Base-by-base conservation (phyloP, 208 protist genomes). In the Leishmania arabica region DNA sequence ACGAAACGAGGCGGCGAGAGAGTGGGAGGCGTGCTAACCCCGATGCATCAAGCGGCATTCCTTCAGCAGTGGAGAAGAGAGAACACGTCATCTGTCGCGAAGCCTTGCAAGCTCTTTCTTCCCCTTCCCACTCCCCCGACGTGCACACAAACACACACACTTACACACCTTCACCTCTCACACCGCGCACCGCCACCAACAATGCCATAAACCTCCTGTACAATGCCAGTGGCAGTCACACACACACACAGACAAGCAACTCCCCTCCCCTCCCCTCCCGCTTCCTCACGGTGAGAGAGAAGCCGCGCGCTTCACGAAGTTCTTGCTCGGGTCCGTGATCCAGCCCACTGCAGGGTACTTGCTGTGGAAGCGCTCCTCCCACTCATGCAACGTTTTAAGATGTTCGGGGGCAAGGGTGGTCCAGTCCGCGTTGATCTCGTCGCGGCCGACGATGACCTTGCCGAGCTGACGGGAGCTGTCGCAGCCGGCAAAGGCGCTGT, bases 401-500 rank as follows among this genome's bases (percentile, higher is more conserved):
- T 98, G 91, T 5, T 51, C 65, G 24, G 85, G 81, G 7, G 86
- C 86, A 13, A 98, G 93, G n/a, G 79, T 89, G 17, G 92, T 94
- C 94, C 95, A 98, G 79, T 97, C 91, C 17, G 90, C 89, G 81
- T 97, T 97, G 70, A 88, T 86, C 80, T 98, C 95, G 45, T 94
- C 87, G 24, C 87, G 88, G 49, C 92, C 87, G 4, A 98, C 95
- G 21, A 89, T 84, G 74, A 96, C 88, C 81, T 98, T 98, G 51
- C 91, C 95, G 31, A 98, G 85, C 37, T 96, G 91, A 17, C 95
- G 93, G 3, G 92, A 96, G 86, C 90, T 91, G 83, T 98, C 95
- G 70, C 91, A 86, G 49, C 93, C 95, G 17, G 95, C 89, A 85
- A 98, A 98, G 64, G 91, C 92, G 77, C 92, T 95, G 91, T 98